These are phyloP conservation scores for Penicillium sp. DNA, from an alignment of 2,329 filamentous ascomycete genomes.

Conservation along the genomic window DNA sequence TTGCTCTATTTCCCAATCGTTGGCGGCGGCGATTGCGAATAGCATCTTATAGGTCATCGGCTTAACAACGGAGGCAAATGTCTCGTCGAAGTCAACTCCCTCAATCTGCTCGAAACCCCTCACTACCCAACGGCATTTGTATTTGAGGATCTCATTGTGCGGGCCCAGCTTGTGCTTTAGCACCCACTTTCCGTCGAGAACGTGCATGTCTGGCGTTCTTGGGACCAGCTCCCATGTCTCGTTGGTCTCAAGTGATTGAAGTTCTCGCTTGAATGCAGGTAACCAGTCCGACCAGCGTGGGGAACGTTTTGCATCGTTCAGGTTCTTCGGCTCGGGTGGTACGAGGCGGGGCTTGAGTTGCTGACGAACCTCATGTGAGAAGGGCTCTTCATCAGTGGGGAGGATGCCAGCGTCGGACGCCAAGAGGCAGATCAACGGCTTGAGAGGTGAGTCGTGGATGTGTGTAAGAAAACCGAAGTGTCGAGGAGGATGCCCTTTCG, in stretches of 20 bases:
- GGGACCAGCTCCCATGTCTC: neutral
- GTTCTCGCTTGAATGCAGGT: neutral
- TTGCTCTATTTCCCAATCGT: slow-evolving; percentile 26
- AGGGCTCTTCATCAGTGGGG: too few species aligned
- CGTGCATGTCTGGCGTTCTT: neutral
- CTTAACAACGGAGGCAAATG: slow-evolving; percentile 25
- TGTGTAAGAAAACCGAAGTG: too few species aligned
- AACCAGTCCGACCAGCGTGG: too few species aligned
- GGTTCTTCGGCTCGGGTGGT: too few species aligned
- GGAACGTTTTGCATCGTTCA: too few species aligned
- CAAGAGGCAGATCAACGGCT: too few species aligned
- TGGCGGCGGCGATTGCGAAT: slow-evolving; percentile 19
- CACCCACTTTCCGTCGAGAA: neutral
- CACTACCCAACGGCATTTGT: slow-evolving; percentile 30
- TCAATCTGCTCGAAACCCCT: slow-evolving; percentile 25
- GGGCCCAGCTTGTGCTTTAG: slow-evolving; percentile 8
- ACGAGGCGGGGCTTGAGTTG: too few species aligned
- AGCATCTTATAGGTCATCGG: slow-evolving; percentile 22
- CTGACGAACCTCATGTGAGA: too few species aligned
- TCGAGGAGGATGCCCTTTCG: too few species aligned
- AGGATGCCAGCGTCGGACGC: too few species aligned
- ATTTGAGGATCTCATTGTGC: slow-evolving; percentile 16
- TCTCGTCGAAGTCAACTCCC: slow-evolving; percentile 29
- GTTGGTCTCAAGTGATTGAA: neutral
- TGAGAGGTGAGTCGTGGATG: too few species aligned